Base-by-base conservation (phyloP, 2,329 filamentous ascomycete species). In the Penicillium sp. region DNA sequence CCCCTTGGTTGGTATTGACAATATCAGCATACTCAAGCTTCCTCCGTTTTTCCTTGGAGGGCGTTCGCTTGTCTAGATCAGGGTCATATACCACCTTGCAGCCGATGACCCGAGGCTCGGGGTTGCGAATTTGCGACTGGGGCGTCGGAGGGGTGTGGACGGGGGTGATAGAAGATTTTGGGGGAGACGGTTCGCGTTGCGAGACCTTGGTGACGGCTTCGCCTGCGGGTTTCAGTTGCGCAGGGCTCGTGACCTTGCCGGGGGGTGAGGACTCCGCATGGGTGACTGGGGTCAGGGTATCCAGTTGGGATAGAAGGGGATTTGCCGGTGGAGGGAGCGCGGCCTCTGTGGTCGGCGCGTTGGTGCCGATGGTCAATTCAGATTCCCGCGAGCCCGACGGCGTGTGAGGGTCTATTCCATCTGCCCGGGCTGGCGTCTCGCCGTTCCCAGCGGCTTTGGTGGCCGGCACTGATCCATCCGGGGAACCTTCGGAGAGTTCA, bases 281-380 rank as follows among this genome's bases (percentile, higher is more conserved):
- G 61, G 86, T 88, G 67, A 88, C 77, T 55, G 86, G 86, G 21
- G 86, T 88, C 48, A 87, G 75, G 57, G 80, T 82, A 70, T 80
- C 78, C 58, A 69, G 58, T 22, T 78, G 77, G 58, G 78, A 72
- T 61, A 81, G 80, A 69, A 81, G 79, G 72, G 81, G 74, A 64
- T 82, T 82, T 69, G 81, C 75, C 70, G 78, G 76, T 63, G 77
- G 76, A 64, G 79, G 77, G 43, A 39, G 51, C 46, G 32, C 46
- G 73, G 85, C 89, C 50, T 90, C 90, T 42, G 88, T 90, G 47
- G 7, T 42, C 42, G 82, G 81, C 50, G 86, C 84, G 75, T 87
- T 91, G 53, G 83, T 80, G 67, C 88, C 91, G 74, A 86, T 90
- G 53, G 86, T 83, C 47, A 89, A 92, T 66, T 84, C 87, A 63